A percentile compares a stretch with the other conserved stretches of the same genome.
These are phyloP conservation scores for Turnera subulata DNA, from an alignment of 345 rosid genomes.

Conservation along the genomic window DNA sequence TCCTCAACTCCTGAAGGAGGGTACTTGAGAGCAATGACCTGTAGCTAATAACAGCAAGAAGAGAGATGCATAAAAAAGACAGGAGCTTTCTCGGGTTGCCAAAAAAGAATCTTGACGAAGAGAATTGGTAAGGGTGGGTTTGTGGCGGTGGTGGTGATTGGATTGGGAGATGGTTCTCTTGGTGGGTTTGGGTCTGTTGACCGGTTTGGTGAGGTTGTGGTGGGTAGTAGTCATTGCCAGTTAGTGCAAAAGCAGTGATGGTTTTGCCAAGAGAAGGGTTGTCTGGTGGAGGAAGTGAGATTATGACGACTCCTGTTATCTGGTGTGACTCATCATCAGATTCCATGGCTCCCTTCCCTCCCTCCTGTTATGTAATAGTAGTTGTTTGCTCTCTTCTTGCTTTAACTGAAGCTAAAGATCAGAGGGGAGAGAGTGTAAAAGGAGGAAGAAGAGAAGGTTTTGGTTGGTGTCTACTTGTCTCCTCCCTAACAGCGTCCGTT, in stretches of 20 bases:
- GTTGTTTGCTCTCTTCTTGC: too few species aligned
- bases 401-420: too few species aligned
- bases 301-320: slow-evolving; percentile 56
- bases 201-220: slow-evolving; percentile 24
- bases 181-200: slow-evolving; percentile 12
- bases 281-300: slow-evolving; percentile 84
- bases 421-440: too few species aligned
- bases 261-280: slow-evolving; percentile 84
- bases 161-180: slow-evolving; percentile 17
- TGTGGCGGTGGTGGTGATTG: slow-evolving; percentile 30
- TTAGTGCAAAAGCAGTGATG: slow-evolving; percentile 71
- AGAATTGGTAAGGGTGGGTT: slow-evolving; percentile 31
- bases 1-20: slow-evolving; percentile 33
- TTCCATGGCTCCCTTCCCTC: slow-evolving; percentile 33
- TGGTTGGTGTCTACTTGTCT: too few species aligned
- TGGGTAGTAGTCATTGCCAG: slow-evolving; percentile 26
- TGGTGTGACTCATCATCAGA: slow-evolving; percentile 27
- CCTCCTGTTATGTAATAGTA: too few species aligned
- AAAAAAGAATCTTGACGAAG: slow-evolving; percentile 26
- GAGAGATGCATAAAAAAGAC: slow-evolving; percentile 46
- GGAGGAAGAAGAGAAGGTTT: too few species aligned
- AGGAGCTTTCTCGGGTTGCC: slow-evolving; percentile 39
- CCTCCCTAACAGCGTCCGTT: too few species aligned
- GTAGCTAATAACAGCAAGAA: slow-evolving; percentile 48
- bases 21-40: slow-evolving; percentile 37